Evolutionary conservation across 2,329 filamentous ascomycete genomes (phyloP).

Genomic region (Xylariales sp.): DNA sequence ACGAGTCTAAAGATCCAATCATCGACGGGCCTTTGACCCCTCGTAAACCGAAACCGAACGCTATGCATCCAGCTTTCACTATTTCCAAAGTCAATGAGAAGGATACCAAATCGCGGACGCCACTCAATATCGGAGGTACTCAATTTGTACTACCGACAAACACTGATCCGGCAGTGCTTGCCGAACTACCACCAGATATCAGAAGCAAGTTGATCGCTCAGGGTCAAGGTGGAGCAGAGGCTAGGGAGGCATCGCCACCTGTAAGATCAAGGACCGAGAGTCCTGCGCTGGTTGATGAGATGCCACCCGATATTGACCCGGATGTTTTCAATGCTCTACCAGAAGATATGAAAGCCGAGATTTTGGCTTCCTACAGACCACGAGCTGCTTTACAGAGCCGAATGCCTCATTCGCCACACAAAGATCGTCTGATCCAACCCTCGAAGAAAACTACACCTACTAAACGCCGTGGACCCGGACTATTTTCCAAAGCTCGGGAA

Average conservation of each 20-base stretch:
- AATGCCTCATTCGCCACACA: constrained; percentile 50
- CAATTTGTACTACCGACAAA: constrained; percentile 89
- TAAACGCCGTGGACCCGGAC: constrained; percentile 52
- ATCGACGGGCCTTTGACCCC: constrained; percentile 50
- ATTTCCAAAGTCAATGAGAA: constrained; percentile 44
- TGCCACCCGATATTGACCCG: constrained; percentile 76
- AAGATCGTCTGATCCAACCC: constrained; percentile 46
- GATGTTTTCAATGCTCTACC: constrained; percentile 81
- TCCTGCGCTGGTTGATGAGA: constrained; percentile 26
- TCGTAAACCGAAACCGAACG: constrained; percentile 39
- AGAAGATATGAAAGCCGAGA: constrained; percentile 77
- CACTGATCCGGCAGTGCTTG: constrained; percentile 74
- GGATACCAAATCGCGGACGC: constrained; percentile 56
- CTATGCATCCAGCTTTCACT: constrained; percentile 47
- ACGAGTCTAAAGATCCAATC: constrained; percentile 45
- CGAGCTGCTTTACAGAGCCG: constrained; percentile 18
- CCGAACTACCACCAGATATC: constrained; percentile 80
- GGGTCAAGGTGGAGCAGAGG: constrained; percentile 26
- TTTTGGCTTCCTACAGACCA: constrained; percentile 65
- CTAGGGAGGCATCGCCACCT: constrained; percentile 25
- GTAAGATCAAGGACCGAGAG: constrained; percentile 36
- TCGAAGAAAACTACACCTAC: constrained; percentile 57
- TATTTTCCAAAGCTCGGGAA: constrained; percentile 42
- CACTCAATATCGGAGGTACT: constrained; percentile 76
- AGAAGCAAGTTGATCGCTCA: constrained; percentile 67